A percentile compares a stretch with the other conserved stretches of the same genome.
Conservation (phyloP, 805 yeast species). For the Cyberlindnera galapagoensis region DNA sequence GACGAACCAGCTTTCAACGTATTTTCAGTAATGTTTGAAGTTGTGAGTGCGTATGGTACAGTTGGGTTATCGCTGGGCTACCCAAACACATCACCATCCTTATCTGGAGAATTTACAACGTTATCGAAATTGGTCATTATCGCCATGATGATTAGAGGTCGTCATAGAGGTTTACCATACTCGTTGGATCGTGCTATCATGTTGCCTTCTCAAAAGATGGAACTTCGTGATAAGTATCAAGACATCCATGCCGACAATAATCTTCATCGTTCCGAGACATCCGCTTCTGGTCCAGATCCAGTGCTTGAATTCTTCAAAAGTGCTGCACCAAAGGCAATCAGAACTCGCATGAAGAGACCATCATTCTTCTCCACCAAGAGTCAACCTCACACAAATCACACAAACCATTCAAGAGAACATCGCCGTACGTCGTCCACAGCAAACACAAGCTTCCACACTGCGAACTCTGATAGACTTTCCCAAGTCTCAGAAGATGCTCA, state of each 20-base stretch:
- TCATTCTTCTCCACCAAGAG: slow-evolving; percentile 14
- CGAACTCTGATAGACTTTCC: too few relatives aligned
- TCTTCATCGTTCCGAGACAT: slow-evolving; percentile 16
- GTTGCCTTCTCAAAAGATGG: slow-evolving; percentile 65
- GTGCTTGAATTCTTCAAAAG: slow-evolving; percentile 24
- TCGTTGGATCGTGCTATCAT: slow-evolving; percentile 90
- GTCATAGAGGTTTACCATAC: slow-evolving; percentile 95
- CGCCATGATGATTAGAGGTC: slow-evolving; percentile 88
- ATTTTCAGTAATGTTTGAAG: slow-evolving; percentile 76
- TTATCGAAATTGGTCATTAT: slow-evolving; percentile 79
- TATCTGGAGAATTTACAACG: slow-evolving; percentile 63
- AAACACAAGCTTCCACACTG: too few relatives aligned
- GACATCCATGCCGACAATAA: slow-evolving; percentile 18
- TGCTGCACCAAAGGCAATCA: slow-evolving; percentile 23
- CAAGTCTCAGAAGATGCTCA: neutral
- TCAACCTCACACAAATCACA: too few relatives aligned
- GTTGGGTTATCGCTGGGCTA: slow-evolving; percentile 91
- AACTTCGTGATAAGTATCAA: slow-evolving; percentile 46
- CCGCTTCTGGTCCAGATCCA: slow-evolving; percentile 20
- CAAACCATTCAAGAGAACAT: neutral
- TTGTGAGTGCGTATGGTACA: slow-evolving; percentile 93
- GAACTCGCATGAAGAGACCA: slow-evolving; percentile 20
- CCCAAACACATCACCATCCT: slow-evolving; percentile 58
- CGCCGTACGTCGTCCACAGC: neutral
- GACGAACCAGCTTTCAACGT: slow-evolving; percentile 49